A percentile compares a stretch with the other conserved stretches of the same genome.
Conservation (phyloP, 108 stramenopile species). For the Hondaea fermentalgiana region DNA sequence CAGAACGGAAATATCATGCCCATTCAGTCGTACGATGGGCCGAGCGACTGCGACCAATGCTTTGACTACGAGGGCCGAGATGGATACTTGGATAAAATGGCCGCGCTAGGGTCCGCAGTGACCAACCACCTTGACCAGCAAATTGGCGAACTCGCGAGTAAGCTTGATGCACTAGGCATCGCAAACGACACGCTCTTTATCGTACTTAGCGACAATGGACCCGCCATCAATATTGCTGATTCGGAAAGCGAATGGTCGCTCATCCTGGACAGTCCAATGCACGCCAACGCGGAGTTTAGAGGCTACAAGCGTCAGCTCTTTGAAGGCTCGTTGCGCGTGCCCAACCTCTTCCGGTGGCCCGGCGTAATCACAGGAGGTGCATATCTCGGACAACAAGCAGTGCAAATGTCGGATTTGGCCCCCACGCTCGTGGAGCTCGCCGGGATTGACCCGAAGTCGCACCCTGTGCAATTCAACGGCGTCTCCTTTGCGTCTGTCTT, state of each 20-base stretch:
- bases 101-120: not conserved
- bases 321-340: not conserved
- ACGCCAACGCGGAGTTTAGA: not conserved
- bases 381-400: not conserved
- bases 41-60: not conserved
- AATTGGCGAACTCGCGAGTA: not conserved
- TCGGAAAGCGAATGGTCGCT: not conserved
- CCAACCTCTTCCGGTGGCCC: not conserved
- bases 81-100: not conserved
- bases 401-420: slow-evolving; percentile 6
- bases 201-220: not conserved
- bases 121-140: slow-evolving; percentile 12
- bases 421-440: not conserved
- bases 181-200: not conserved
- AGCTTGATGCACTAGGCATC: not conserved
- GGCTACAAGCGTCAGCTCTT: not conserved
- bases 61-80: not conserved
- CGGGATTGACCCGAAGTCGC: not conserved
- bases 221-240: not conserved
- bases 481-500: not conserved
- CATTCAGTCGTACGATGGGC: not conserved
- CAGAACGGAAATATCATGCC: not conserved
- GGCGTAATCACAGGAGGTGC: not conserved
- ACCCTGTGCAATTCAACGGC: not conserved
- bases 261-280: not conserved